Evolutionary conservation across 2,329 filamentous ascomycete species (phyloP), one percentile per base, ranked within the genome.

Genomic region (Talaromyces verruculosus): DNA sequence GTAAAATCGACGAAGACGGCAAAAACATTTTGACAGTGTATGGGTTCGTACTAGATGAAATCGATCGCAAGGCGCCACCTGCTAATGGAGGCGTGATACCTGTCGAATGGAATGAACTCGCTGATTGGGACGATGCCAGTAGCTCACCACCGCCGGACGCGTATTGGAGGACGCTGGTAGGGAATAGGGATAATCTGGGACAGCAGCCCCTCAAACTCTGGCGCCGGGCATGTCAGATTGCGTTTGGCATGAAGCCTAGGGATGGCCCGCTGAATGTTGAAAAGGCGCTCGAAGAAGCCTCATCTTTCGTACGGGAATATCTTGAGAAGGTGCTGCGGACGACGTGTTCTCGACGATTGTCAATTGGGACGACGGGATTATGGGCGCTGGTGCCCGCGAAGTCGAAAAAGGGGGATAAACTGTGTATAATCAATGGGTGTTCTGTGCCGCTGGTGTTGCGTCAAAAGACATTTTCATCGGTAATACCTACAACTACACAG

Each of bases 361-460:
- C 28, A 5, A 55, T 55, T 5, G 37, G 61, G 1, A 41, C 11
- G 17, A 55, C 7, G 30, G 45, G 33, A 3, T 7, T 53, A 39
- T 55, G 47, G 61, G 61, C 61, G 0, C 33, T 55, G 35, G 47
- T 55, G 10, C 61, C 61, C 19, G n/a, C 61, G 1, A 63, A 63
- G 35, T 35, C 41, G n/a, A 43, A 61, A 39, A 60, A 60, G 2
- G 76, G 75, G 10, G 75, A 78, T 64, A 68, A 69, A 10, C 67
- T 78, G 10, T 76, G 70, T 6, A 69, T 78, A 33, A 17, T 78
- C 5, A 73, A 73, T 30, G 76, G 75, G 0, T 79, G 77, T 58
- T 77, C 73, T 55, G 77, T 79, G 4, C 77, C 77, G 2, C 70
- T 78, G 19, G 67, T 78, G 0, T 55, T 79, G 5, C 68, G 75